phyloP scores from a whole-genome alignment of 768 basidiomycete genomes.

The Lactarius deliciosus region DNA sequence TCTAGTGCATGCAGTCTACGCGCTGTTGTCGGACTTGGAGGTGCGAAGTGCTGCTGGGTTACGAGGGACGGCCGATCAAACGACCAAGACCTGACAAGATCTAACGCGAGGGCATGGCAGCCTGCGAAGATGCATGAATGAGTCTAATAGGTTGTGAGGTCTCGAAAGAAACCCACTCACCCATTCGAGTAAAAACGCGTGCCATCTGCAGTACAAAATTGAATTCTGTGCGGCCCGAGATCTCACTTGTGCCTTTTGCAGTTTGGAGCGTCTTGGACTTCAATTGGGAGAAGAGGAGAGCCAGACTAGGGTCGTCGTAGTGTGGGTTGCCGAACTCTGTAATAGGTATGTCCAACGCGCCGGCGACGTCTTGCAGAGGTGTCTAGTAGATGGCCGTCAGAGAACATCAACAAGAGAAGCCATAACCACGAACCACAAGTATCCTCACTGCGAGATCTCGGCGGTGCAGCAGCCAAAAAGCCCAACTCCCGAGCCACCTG shows the following conservation, averaged over 20 bases:
- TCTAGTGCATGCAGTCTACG: slow-evolving; percentile 52
- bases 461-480: slow-evolving; percentile 89
- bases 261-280: slow-evolving; percentile 91
- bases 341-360: slow-evolving; percentile 52
- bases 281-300: slow-evolving; percentile 85
- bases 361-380: slow-evolving; percentile 71
- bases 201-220: slow-evolving; percentile 96
- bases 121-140: slow-evolving; percentile 48
- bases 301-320: slow-evolving; percentile 93
- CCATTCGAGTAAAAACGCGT: slow-evolving; percentile 92
- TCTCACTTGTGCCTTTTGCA: slow-evolving; percentile 88
- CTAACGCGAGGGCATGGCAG: slow-evolving; percentile 88
- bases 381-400: slow-evolving; percentile 47
- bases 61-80: slow-evolving; percentile 73
- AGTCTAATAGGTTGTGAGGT: slow-evolving; percentile 1
- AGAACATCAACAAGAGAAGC: background rate
- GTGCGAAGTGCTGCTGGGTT: slow-evolving; percentile 33
- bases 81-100: slow-evolving; percentile 88
- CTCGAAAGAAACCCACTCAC: slow-evolving; percentile 43
- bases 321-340: slow-evolving; percentile 77
- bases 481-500: slow-evolving; percentile 93
- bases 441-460: slow-evolving; percentile 89
- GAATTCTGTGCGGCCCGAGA: slow-evolving; percentile 85
- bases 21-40: slow-evolving; percentile 45
- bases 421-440: slow-evolving; percentile 61